Evolutionary conservation across 108 stramenopile species (phyloP).

Genomic region (Cyclotella distinguenda): DNA sequence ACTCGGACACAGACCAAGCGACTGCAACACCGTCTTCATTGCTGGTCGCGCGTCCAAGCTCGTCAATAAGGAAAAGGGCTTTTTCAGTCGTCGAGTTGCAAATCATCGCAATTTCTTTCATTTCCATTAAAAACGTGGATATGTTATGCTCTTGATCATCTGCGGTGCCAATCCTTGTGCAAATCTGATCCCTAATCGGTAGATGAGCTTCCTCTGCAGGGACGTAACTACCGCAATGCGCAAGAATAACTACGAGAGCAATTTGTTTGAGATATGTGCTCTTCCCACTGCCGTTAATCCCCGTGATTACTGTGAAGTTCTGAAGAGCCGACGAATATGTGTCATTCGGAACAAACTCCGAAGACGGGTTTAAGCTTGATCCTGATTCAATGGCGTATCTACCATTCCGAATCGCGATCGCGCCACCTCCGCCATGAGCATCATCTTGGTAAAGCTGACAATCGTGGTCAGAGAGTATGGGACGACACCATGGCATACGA

Average conservation of each 20-base stretch:
- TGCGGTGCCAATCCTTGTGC: conserved; percentile 82
- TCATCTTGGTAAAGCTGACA: conserved; percentile 13
- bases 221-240: conserved; percentile 92
- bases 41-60: conserved; percentile 93
- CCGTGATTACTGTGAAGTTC: conserved; percentile 81
- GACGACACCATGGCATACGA: conserved; percentile 76
- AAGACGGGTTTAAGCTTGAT: conserved; percentile 14
- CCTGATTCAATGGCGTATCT: conserved; percentile 72
- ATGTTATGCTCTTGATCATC: conserved; percentile 93
- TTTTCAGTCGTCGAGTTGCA: conserved; percentile 73
- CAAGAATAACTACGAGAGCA: conserved; percentile 87
- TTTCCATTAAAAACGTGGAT: conserved; percentile 93
- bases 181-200: conserved; percentile 78
- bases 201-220: conserved; percentile 88
- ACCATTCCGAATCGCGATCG: conserved; percentile 77
- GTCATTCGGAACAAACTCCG: conserved; percentile 75
- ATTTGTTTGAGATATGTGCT: conserved; percentile 89
- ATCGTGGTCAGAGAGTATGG: conserved; percentile 51
- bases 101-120: conserved; percentile 92
- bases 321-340: conserved; percentile 61
- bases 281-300: conserved; percentile 83
- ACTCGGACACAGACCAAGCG: conserved; percentile 87
- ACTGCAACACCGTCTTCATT: conserved; percentile 92
- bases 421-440: conserved; percentile 31
- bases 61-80: conserved; percentile 91